Evolutionary conservation across 2,329 filamentous ascomycete species (phyloP).

Genomic region (Emydomyces testavorans): DNA sequence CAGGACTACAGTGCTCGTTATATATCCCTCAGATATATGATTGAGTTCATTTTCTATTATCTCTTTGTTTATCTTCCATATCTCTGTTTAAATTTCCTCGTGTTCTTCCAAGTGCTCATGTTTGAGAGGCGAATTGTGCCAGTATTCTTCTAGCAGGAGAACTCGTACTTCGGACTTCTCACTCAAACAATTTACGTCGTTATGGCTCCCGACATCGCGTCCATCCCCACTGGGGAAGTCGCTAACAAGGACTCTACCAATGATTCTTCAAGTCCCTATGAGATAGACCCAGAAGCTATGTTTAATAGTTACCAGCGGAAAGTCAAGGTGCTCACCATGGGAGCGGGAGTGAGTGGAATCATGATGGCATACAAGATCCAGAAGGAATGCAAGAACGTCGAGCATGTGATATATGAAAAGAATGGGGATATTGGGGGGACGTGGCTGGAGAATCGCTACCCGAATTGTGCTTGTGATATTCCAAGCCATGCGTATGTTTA

Average conservation of each 20-base stretch:
- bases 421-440: conserved; percentile 31
- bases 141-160: too few relatives aligned
- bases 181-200: not conserved
- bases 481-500: conserved; percentile 38
- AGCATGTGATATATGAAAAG: conserved; percentile 26
- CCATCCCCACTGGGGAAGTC: not conserved
- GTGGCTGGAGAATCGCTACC: conserved; percentile 30
- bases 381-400: conserved; percentile 29
- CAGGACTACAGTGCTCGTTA: too few relatives aligned
- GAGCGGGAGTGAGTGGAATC: conserved; percentile 32
- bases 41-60: too few relatives aligned
- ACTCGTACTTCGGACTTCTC: not conserved
- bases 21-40: too few relatives aligned
- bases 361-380: conserved; percentile 30
- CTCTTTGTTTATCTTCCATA: too few relatives aligned
- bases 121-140: too few relatives aligned
- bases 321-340: conserved; percentile 33
- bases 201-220: conserved; percentile 7
- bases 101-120: too few relatives aligned
- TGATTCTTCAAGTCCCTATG: conserved; percentile 2
- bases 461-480: conserved; percentile 37
- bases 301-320: conserved; percentile 33
- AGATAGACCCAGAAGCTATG: conserved; percentile 14
- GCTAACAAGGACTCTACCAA: not conserved
- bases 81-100: too few relatives aligned